Evolutionary conservation across 140 eudicot genomes (phyloP).

Genomic region (Cichorium intybus): DNA sequence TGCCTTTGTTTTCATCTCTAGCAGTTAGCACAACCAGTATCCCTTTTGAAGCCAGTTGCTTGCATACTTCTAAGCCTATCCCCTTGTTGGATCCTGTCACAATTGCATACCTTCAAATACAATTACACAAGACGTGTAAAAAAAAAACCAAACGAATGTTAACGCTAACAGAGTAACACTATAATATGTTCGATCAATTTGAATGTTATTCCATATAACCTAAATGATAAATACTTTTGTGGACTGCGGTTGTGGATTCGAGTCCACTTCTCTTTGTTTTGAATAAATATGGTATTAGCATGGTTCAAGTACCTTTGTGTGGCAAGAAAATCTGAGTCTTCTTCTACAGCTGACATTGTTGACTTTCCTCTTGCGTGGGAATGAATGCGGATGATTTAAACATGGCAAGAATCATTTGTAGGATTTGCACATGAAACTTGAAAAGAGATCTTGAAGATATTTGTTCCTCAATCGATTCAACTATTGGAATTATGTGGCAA

Average conservation of each 20-base stretch:
- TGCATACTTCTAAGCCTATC: constrained; percentile 65
- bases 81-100: constrained; percentile 85
- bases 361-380: background rate
- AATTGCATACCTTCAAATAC: constrained; percentile 49
- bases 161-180: background rate
- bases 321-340: constrained; percentile 25
- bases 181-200: background rate
- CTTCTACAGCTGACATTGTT: constrained; percentile 17
- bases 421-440: background rate
- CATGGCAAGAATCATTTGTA: background rate
- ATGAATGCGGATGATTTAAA: background rate
- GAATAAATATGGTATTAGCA: background rate
- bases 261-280: background rate
- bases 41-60: constrained; percentile 57
- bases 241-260: too few species aligned
- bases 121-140: too few species aligned
- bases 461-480: too few species aligned
- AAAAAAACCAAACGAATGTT: background rate
- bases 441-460: constrained; percentile 13
- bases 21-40: constrained; percentile 64
- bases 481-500: too few species aligned
- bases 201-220: too few species aligned
- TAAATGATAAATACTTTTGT: too few species aligned
- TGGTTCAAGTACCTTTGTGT: constrained; percentile 17
- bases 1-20: constrained; percentile 57